Evolutionary conservation across 495 filamentous ascomycete species (phyloP).

Genomic region (Podospora pseudopauciseta): DNA sequence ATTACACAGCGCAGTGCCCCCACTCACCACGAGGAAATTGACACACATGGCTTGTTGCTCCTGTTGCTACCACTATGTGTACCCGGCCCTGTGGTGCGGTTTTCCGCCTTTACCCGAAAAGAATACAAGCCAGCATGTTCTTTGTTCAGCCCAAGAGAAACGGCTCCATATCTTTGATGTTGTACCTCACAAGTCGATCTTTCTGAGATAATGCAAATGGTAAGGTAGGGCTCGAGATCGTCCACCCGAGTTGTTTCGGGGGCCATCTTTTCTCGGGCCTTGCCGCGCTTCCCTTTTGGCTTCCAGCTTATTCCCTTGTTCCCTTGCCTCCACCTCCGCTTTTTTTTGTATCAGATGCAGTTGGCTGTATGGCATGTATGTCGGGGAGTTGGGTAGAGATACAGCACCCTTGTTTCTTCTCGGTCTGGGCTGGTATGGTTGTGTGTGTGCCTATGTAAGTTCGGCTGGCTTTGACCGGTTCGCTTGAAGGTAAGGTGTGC

Average conservation of each 20-base stretch:
- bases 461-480: background rate
- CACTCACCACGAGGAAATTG: background rate
- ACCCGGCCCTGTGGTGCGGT: background rate
- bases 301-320: too few species aligned
- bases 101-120: conserved; percentile 9
- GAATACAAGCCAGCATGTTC: background rate
- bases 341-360: background rate
- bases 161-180: background rate
- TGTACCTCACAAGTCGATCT: background rate
- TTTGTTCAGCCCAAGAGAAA: background rate
- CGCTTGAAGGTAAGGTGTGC: background rate
- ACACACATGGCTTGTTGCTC: background rate
- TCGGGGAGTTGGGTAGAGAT: conserved; percentile 1
- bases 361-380: background rate
- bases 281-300: background rate
- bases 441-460: background rate
- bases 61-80: background rate
- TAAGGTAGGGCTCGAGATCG: too few species aligned
- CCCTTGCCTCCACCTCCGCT: background rate
- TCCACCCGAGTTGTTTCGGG: background rate
- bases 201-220: background rate
- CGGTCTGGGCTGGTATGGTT: background rate
- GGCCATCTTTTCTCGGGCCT: conserved; percentile 1
- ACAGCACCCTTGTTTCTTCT: background rate
- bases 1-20: background rate